Percentiles rank a stretch among this genome's conserved stretches.
phyloP scores from a whole-genome alignment of 345 rosid genomes.

The Cardamine chenopodiifolia region DNA sequence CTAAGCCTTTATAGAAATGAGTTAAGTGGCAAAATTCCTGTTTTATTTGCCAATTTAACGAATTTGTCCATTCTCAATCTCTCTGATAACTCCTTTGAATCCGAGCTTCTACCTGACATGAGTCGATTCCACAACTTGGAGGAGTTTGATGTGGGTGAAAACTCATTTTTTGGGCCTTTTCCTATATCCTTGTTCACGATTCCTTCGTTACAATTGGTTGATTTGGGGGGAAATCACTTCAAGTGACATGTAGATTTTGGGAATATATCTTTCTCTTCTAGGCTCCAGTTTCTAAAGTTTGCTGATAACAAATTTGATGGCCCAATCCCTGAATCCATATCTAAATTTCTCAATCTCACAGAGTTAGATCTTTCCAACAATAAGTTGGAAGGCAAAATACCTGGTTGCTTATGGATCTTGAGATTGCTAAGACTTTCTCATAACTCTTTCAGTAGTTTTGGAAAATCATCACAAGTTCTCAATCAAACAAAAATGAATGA shows the following conservation, averaged over 20 bases:
- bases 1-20: fast-evolving
- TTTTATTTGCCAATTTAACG: not conserved
- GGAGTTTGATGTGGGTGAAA: fast-evolving
- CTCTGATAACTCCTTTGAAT: not conserved
- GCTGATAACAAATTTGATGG: not conserved
- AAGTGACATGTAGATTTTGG: not conserved
- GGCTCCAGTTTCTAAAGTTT: no score
- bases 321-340: not conserved
- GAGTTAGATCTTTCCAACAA: no score
- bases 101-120: not conserved
- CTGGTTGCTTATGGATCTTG: no score
- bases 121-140: not conserved
- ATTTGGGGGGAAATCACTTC: not conserved
- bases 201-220: not conserved
- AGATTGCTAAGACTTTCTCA: no score
- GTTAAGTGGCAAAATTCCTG: not conserved
- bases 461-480: no score
- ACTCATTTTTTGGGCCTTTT: not conserved
- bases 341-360: not conserved
- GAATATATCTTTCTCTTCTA: no score
- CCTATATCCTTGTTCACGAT: not conserved
- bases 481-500: no score
- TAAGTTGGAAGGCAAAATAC: no score
- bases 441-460: no score
- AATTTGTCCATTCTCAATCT: not conserved